A percentile compares a stretch with the other conserved stretches of the same genome.
These are phyloP conservation scores for Candida hungchunana DNA, from an alignment of 805 yeast genomes.

Conservation along the genomic window DNA sequence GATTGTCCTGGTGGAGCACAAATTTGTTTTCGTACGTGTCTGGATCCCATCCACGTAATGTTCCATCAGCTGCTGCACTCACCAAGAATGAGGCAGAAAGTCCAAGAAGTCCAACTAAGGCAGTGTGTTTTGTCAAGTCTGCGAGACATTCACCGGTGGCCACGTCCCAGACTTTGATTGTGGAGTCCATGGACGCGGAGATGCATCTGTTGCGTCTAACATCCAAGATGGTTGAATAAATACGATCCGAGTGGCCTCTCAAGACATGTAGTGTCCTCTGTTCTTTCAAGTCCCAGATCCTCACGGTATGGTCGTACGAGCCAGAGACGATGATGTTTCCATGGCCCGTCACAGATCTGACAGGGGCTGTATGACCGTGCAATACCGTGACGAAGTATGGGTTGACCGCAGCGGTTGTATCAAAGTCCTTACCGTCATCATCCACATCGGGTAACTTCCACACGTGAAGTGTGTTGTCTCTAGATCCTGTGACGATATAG, in stretches of 20 bases:
- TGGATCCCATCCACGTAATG: constrained; percentile 92
- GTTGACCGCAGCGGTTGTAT: constrained; percentile 32
- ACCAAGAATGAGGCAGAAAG: constrained; percentile 73
- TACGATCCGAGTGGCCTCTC: constrained; percentile 81
- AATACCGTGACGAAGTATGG: constrained; percentile 68
- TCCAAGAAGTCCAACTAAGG: constrained; percentile 83
- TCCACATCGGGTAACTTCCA: constrained; percentile 69
- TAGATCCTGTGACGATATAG: constrained; percentile 78
- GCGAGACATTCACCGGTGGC: constrained; percentile 65
- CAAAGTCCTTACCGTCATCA: constrained; percentile 28
- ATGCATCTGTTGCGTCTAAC: constrained; percentile 72
- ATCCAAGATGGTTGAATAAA: constrained; percentile 86
- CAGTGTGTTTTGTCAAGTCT: constrained; percentile 81
- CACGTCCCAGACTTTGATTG: constrained; percentile 87
- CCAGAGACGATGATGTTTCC: constrained; percentile 85
- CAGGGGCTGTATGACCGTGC: constrained; percentile 74
- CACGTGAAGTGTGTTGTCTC: constrained; percentile 79
- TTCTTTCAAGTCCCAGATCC: constrained; percentile 87
- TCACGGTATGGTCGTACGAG: constrained; percentile 81
- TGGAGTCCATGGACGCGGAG: constrained; percentile 87
- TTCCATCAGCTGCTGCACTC: constrained; percentile 94
- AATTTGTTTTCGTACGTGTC: constrained; percentile 60
- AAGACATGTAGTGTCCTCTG: constrained; percentile 70
- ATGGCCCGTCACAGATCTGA: constrained; percentile 81
- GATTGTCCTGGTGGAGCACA: constrained; percentile 70